Evolutionary conservation across 1,139 yeast species (phyloP).

Genomic region (Fermentozyma sake): DNA sequence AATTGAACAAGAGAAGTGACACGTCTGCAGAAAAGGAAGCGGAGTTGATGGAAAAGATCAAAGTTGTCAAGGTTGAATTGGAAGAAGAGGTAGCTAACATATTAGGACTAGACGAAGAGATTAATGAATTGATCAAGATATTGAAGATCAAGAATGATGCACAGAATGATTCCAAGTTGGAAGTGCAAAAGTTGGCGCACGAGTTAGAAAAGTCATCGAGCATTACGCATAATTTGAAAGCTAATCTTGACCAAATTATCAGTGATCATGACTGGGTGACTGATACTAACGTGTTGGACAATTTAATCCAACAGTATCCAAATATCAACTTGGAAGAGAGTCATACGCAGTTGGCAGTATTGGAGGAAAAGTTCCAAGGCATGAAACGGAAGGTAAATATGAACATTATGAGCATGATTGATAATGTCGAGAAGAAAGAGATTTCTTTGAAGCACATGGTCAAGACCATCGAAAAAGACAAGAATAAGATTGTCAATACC

Average conservation of each 20-base stretch:
- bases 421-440: conserved; percentile 89
- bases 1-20: conserved; percentile 31
- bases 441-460: conserved; percentile 74
- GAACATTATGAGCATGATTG: conserved; percentile 91
- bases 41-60: conserved; percentile 26
- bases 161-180: conserved; percentile 48
- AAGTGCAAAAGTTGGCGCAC: conserved; percentile 56
- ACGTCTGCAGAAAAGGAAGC: conserved; percentile 23
- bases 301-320: conserved; percentile 54
- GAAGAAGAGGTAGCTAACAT: conserved; percentile 62
- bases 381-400: conserved; percentile 83
- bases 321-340: conserved; percentile 62
- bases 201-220: conserved; percentile 57
- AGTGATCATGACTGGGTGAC: conserved; percentile 69
- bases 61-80: conserved; percentile 37
- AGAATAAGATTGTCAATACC: conserved; percentile 84
- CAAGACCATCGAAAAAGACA: conserved; percentile 84
- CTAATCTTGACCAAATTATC: conserved; percentile 45
- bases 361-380: conserved; percentile 62
- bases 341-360: conserved; percentile 51
- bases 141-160: conserved; percentile 49
- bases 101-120: conserved; percentile 73
- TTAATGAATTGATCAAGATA: conserved; percentile 55
- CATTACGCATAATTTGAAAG: conserved; percentile 38
- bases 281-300: conserved; percentile 54